Evolutionary conservation across 805 yeast genomes (phyloP).

Genomic region (Barnettozyma populi): DNA sequence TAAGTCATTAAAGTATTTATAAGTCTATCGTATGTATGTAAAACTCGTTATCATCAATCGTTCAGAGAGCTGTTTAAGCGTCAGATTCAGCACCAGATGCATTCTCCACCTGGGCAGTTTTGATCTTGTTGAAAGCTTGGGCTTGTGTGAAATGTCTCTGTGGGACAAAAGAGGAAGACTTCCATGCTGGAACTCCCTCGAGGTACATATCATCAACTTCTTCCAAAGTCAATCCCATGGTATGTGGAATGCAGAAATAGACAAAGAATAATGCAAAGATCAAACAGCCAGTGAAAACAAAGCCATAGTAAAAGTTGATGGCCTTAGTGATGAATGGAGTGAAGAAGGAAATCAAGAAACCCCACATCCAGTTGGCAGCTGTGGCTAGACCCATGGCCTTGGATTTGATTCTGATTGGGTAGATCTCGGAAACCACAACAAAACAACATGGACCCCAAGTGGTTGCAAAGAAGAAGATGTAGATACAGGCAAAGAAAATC

Average conservation of each 20-base stretch:
- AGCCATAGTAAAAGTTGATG: slow-evolving; percentile 71
- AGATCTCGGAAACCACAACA: slow-evolving; percentile 61
- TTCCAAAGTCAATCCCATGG: slow-evolving; percentile 77
- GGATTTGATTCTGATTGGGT: slow-evolving; percentile 66
- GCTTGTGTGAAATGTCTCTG: slow-evolving; percentile 27
- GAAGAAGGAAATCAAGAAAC: slow-evolving; percentile 58
- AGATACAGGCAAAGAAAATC: slow-evolving; percentile 66
- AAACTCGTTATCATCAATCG: background rate
- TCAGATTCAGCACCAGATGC: slow-evolving; percentile 1
- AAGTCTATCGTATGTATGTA: background rate
- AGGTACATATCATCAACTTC: slow-evolving; percentile 67
- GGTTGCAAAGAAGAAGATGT: slow-evolving; percentile 65
- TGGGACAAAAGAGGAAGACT: slow-evolving; percentile 49
- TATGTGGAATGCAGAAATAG: slow-evolving; percentile 68
- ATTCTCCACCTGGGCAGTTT: slow-evolving; percentile 14
- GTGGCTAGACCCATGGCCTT: slow-evolving; percentile 53
- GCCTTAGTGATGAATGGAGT: slow-evolving; percentile 68
- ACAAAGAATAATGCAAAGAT: slow-evolving; percentile 58
- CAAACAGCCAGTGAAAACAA: slow-evolving; percentile 56
- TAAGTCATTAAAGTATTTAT: background rate
- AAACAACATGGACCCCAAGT: slow-evolving; percentile 71
- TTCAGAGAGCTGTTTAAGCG: background rate
- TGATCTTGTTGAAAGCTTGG: slow-evolving; percentile 21
- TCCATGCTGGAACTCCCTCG: slow-evolving; percentile 39
- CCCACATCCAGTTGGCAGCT: slow-evolving; percentile 63